Conservation (phyloP, 495 filamentous ascomycete genomes). For the Glonium stellatum region DNA sequence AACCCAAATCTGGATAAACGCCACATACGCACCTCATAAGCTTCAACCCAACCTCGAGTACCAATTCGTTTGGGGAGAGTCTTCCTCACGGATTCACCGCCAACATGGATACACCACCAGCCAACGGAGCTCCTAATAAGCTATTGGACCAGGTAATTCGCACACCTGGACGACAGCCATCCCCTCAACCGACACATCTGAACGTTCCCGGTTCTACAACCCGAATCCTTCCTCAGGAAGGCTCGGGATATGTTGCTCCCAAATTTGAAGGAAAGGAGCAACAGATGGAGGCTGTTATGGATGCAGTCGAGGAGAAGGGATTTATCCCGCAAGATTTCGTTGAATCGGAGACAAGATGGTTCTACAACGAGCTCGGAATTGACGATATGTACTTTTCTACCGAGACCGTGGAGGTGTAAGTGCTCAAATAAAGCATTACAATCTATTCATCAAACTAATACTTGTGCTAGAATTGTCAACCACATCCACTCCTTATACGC, state of each 20-base stretch:
- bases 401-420: constrained; percentile 65
- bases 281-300: constrained; percentile 87
- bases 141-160: constrained; percentile 56
- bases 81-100: neutral
- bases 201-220: constrained; percentile 59
- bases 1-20: no score
- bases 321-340: constrained; percentile 85
- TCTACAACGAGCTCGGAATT: constrained; percentile 94
- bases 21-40: neutral
- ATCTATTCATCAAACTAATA: neutral
- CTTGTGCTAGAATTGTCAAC: constrained; percentile 57
- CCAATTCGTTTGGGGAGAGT: neutral
- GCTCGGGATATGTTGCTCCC: constrained; percentile 91
- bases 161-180: constrained; percentile 59
- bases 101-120: constrained; percentile 23
- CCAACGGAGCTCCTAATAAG: constrained; percentile 47
- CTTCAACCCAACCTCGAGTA: neutral
- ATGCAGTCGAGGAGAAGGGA: constrained; percentile 63
- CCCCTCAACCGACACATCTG: constrained; percentile 86
- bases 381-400: constrained; percentile 99
- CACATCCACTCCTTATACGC: constrained; percentile 95
- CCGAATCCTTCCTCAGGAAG: constrained; percentile 69
- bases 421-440: neutral
- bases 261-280: constrained; percentile 90
- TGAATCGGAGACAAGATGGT: constrained; percentile 82